Base-by-base conservation (phyloP, 2,329 filamentous ascomycete genomes). In the Arthroderma sp. region DNA sequence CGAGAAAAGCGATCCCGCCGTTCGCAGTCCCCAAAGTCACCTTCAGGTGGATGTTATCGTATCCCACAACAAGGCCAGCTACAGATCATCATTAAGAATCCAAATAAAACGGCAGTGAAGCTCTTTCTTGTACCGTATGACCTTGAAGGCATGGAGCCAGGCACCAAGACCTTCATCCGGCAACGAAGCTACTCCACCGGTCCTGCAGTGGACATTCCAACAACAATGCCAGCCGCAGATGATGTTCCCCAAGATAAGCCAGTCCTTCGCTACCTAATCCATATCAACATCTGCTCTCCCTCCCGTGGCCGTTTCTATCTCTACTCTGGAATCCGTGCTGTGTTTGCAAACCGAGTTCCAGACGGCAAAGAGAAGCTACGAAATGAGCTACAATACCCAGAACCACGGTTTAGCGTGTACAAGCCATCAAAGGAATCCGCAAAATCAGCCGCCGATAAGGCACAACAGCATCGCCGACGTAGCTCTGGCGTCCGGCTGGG, bases 61-160 rank as follows among this genome's bases (percentile, higher is more conserved):
- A 95, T 98, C 56, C 93, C 93, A 0, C 85, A 93, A 66, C 87
- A 91, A 70, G 93, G 93, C 0, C 93, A 97, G 71, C 77, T 98
- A 13, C 93, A 98, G 66, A 95, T 98, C 62, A 86, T 98, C 61
- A 88, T 98, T 69, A 97, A 97, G 70, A 98, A 97, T 66, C 91
- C 91, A 15, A 95, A 97, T 74, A 97, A 97, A 69, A 97, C 93
- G 2, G 93, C 93, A 0, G 91, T 97, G 56, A 97, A 98, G 70
- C 77, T 98, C 0, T 97, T 97, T 64, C 78, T 97, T 23, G 83
- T 98, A 2, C 93, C 91, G 0, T 98, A 97, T 65, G 90, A 97
- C 68, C 77, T 98, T 1, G 80, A 83, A 0, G 91, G 89, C 55
- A 98, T 98, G 91, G 86, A 93, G 61, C 81, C 89, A 0, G 90